Base-by-base conservation (phyloP, 2,329 filamentous ascomycete genomes). In the Neopestalotiopsis rosae region DNA sequence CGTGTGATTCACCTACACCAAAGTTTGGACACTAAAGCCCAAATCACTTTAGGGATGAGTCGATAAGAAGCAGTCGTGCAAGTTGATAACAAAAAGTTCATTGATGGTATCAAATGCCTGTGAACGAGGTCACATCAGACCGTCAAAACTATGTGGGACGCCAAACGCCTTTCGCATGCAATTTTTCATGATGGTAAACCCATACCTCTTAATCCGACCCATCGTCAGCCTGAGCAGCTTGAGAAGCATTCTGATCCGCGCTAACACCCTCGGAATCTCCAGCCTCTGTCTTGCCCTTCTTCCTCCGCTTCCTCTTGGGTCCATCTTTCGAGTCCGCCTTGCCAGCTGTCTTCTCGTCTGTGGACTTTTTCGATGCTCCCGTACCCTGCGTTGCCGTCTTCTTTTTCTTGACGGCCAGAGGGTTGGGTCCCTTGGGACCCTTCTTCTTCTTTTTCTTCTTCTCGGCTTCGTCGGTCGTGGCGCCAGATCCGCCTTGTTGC, bases 381-480 rank as follows among this genome's bases (percentile, higher is more conserved):
- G 20, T 69, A 69, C 70, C 73, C 62, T 62, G 67, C 13, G 70
- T 71, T 40, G 61, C 66, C 7, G 67, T n/a, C 24, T 72, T 62
- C 34, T 87, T 73, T 81, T 93, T 94, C 83, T 91, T 92, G 66
- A 92, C 84, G 65, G 90, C 88, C 67, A 94, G 80, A 9, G 92
- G 92, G 78, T 94, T 94, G 1, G 91, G 91, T 24, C 87, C 89
- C 77, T 92, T 93, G 3, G 85, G 86, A 1, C 91, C 91, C 69
- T 86, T 87, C 28, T 76, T 77, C 76, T 86, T 88, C 78, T 86
- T 88, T 77, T 88, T 89, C 78, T 90, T 87, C 75, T 84, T 84
- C 76, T 80, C 82, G 69, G 80, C 75, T 28, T 68, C 56, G 30
- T 76, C 74, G 9, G 72, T 32, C 14, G 24, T n/a, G 5, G n/a